Percentiles rank a stretch among this genome's conserved stretches.
These are phyloP conservation scores for Suhomyces bolitotheri DNA, from an alignment of 1,139 yeast species.

Conservation along the genomic window DNA sequence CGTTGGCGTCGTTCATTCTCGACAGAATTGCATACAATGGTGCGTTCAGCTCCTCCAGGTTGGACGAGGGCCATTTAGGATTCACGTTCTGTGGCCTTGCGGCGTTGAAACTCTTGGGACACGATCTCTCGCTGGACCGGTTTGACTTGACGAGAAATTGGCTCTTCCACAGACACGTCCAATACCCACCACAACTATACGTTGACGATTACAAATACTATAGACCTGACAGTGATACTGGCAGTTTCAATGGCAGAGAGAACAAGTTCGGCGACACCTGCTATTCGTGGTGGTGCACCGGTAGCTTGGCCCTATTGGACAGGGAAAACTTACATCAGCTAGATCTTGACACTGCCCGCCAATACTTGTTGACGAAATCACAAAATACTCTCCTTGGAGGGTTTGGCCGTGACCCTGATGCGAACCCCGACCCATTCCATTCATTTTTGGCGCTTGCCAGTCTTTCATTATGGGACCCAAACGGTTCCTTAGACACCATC, in stretches of 20 bases:
- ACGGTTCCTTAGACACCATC: slow-evolving; percentile 1
- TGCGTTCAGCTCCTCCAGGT: slow-evolving; percentile 48
- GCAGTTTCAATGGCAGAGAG: slow-evolving; percentile 87
- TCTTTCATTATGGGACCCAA: slow-evolving; percentile 43
- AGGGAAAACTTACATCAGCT: slow-evolving; percentile 28
- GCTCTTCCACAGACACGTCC: slow-evolving; percentile 66
- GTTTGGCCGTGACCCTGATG: slow-evolving; percentile 65
- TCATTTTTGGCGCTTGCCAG: slow-evolving; percentile 62
- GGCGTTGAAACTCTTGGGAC: slow-evolving; percentile 50
- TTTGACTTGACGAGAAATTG: slow-evolving; percentile 48
- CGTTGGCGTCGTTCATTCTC: slow-evolving; percentile 43
- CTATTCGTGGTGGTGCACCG: slow-evolving; percentile 87
- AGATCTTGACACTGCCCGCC: slow-evolving; percentile 36
- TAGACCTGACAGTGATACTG: slow-evolving; percentile 52
- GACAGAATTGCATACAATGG: slow-evolving; percentile 58
- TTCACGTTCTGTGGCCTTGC: slow-evolving; percentile 84
- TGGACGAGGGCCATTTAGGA: slow-evolving; percentile 82
- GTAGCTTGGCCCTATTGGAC: slow-evolving; percentile 51
- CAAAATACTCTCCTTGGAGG: slow-evolving; percentile 78
- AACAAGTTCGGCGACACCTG: slow-evolving; percentile 89
- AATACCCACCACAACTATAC: slow-evolving; percentile 30
- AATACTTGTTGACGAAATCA: slow-evolving; percentile 57
- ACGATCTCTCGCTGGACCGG: slow-evolving; percentile 17
- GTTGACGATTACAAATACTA: slow-evolving; percentile 34
- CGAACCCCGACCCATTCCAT: slow-evolving; percentile 71